Evolutionary conservation across 1,284 basidiomycete species (phyloP), one percentile per base, ranked within the genome.

Genomic region (Sutorius eximius): DNA sequence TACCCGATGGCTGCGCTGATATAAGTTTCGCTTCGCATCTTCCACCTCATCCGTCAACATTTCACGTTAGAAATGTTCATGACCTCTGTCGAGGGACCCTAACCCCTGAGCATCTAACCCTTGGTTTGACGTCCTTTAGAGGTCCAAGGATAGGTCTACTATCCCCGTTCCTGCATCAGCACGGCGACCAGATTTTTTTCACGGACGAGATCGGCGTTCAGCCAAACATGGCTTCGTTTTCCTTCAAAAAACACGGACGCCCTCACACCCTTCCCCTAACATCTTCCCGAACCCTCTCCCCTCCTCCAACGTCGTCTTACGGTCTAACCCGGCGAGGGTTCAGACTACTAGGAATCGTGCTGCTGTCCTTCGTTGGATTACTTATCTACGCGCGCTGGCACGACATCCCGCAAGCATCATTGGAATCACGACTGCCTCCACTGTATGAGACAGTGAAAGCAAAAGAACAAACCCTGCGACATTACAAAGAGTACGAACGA

Each of bases 311-410:
- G 66, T 8, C 46, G 34, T 63, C 61, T 33, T 59, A 54, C 41
- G 24, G 57, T 15, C 34, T 72, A 33, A 65, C 70, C 10, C 68
- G 53, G 51, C 70, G 67, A 54, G 61, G 56, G 16, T 29, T 50
- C 56, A 66, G 53, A 29, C 32, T 59, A 29, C 5, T 72, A 3
- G 38, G 36, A 11, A 24, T 66, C 29, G 16, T 59, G 24, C 24
- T 63, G 6, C 37, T 58, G 13, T 45, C 41, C 47, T 40, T 30
- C 24, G 13, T 48, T 29, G 42, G 43, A 27, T 27, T 56, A 27
- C 36, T 66, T n/a, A 2, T 56, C 34, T 56, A 56, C 45, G 30
- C 51, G 36, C 45, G 37, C 20, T 57, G 60, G 59, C 45, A 51
- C n/a, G 42, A 52, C 18, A 11, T 53, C 8, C 32, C 5, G 5